These are phyloP conservation scores for Phialemoniopsis sp. DNA, from an alignment of 2,329 filamentous ascomycete species.

Conservation along the genomic window DNA sequence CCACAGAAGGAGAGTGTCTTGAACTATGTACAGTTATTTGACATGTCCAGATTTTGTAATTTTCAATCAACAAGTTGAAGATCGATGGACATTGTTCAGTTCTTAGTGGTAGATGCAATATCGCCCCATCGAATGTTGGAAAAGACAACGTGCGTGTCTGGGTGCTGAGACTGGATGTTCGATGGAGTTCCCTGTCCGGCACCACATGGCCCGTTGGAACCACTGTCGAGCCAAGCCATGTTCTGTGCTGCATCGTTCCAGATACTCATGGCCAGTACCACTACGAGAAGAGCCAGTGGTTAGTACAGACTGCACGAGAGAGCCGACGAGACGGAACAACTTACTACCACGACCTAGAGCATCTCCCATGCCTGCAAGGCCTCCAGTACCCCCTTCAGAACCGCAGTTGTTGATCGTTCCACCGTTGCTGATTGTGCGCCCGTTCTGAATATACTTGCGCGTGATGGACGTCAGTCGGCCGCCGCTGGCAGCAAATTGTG, in stretches of 20 bases:
- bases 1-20: no score
- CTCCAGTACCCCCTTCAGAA: constrained; percentile 37
- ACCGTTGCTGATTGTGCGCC: constrained; percentile 13
- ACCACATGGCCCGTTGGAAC: constrained; percentile 40
- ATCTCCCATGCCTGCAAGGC: constrained; percentile 15
- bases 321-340: not conserved
- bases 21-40: no score
- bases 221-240: constrained; percentile 46
- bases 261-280: constrained; percentile 42
- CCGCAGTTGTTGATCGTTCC: constrained; percentile 5
- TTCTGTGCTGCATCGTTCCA: constrained; percentile 42
- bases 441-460: constrained; percentile 20
- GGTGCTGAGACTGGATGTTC: constrained; percentile 28
- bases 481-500: constrained; percentile 32
- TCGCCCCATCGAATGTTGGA: constrained; percentile 42
- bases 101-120: constrained; percentile 29
- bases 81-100: no score
- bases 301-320: not conserved
- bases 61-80: no score
- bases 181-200: constrained; percentile 34
- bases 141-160: constrained; percentile 33
- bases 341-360: constrained; percentile 8
- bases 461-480: constrained; percentile 15
- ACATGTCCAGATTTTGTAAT: no score
- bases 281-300: constrained; percentile 43